Evolutionary conservation across 768 basidiomycete genomes (phyloP).

Genomic region (Candolleomyces efflorescens): DNA sequence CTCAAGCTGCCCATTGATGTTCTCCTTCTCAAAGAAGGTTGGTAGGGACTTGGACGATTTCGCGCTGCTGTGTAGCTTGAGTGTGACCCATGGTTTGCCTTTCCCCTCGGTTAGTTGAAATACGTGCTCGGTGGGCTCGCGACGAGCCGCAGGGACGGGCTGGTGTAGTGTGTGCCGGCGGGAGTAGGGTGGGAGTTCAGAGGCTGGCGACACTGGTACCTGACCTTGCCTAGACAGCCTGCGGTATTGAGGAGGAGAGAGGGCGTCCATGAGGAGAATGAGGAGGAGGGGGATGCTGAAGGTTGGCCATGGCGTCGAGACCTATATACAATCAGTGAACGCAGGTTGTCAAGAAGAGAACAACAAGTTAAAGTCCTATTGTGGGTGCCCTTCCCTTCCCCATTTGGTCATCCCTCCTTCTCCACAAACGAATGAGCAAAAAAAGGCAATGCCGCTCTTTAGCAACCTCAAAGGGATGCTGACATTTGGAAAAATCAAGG

Average conservation of each 20-base stretch:
- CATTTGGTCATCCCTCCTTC: neutral
- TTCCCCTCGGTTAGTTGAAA: conserved; percentile 39
- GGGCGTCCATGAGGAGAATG: conserved; percentile 38
- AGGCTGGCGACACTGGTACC: conserved; percentile 38
- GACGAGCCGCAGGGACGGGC: conserved; percentile 28
- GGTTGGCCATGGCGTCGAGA: conserved; percentile 6
- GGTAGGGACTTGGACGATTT: conserved; percentile 48
- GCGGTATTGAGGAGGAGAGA: conserved; percentile 44
- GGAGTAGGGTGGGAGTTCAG: conserved; percentile 46
- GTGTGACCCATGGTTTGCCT: conserved; percentile 39
- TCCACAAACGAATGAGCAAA: neutral
- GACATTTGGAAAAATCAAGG: neutral
- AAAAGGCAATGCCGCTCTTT: neutral
- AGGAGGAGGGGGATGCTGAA: conserved; percentile 9
- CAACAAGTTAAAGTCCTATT: conserved; percentile 29
- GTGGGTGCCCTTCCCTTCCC: conserved; percentile 13
- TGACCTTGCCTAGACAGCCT: conserved; percentile 48
- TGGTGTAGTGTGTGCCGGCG: conserved; percentile 42
- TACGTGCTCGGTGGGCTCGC: conserved; percentile 46
- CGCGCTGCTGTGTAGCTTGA: conserved; percentile 47
- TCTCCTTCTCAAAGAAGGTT: conserved; percentile 52
- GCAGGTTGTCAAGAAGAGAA: conserved; percentile 11
- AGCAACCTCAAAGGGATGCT: neutral
- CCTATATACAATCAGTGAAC: neutral
- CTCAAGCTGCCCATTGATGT: conserved; percentile 43